phyloP scores from a whole-genome alignment of 1,284 basidiomycete genomes.

The Microbotryum scabiosae region DNA sequence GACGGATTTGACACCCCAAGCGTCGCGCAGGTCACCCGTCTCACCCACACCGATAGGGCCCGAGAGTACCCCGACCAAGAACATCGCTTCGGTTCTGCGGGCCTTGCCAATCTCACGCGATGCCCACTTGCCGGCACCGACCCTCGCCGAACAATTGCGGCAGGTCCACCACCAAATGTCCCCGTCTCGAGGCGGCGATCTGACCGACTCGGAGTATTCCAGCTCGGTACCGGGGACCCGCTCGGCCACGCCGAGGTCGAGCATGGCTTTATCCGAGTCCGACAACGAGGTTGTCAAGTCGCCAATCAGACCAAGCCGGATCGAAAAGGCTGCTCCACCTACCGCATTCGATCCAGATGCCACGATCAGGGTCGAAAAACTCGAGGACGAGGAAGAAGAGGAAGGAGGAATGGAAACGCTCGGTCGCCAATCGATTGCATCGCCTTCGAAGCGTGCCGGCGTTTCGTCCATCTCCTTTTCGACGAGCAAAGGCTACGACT shows the following conservation, averaged over 20 bases:
- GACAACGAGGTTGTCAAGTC: neutral
- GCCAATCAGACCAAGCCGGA: neutral
- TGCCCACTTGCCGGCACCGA: conserved; percentile 16
- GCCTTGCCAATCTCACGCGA: neutral
- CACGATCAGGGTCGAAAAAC: too few species aligned
- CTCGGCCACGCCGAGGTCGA: conserved; percentile 13
- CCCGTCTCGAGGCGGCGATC: conserved; percentile 7
- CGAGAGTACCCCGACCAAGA: too few species aligned
- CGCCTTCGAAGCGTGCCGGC: neutral
- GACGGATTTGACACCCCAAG: conserved; percentile 13
- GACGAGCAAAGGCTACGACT: neutral
- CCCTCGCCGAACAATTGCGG: conserved; percentile 26
- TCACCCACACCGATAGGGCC: neutral
- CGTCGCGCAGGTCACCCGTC: neutral
- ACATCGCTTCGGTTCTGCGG: too few species aligned
- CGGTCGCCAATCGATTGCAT: neutral
- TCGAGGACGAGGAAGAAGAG: too few species aligned
- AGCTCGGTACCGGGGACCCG: neutral
- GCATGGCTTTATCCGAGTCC: neutral
- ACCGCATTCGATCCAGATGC: neutral
- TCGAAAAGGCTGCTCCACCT: too few species aligned
- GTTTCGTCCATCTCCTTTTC: neutral
- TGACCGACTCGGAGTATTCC: conserved; percentile 6
- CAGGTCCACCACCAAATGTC: conserved; percentile 12
- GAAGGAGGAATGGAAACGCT: neutral